These are phyloP conservation scores for Voacanga thouarsii DNA, from an alignment of 257 asterid species.

Conservation along the genomic window DNA sequence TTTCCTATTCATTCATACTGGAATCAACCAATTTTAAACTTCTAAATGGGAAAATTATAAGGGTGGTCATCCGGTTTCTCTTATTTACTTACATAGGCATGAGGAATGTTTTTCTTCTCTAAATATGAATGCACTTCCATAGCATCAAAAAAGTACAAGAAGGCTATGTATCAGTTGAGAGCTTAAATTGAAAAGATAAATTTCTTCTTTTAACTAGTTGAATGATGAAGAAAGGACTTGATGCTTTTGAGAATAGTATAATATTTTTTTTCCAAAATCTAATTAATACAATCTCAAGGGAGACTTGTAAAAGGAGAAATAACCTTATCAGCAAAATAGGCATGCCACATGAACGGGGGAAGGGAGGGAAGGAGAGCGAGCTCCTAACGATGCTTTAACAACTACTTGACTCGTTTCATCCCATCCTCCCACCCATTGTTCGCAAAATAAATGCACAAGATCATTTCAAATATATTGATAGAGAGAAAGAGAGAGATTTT, in stretches of 20 bases:
- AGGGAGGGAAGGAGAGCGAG: constrained; percentile 33
- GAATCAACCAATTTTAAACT: constrained; percentile 2
- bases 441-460: constrained; percentile 12
- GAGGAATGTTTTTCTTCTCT: neutral
- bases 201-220: neutral
- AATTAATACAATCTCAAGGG: neutral
- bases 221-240: neutral
- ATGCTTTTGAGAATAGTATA: neutral
- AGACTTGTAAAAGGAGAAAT: neutral
- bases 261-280: neutral
- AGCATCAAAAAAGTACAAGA: too few species aligned
- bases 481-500: neutral
- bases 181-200: neutral
- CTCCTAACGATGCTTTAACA: constrained; percentile 74
- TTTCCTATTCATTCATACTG: neutral
- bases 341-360: constrained; percentile 1
- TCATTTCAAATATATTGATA: neutral
- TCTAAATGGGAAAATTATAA: neutral
- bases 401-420: constrained; percentile 45
- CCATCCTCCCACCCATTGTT: constrained; percentile 65
- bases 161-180: too few species aligned
- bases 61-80: neutral
- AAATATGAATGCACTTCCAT: too few species aligned
- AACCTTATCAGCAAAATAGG: neutral
- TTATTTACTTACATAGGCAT: neutral